Evolutionary conservation across 1,284 basidiomycete species (phyloP).

Genomic region (Kwoniella shivajii): DNA sequence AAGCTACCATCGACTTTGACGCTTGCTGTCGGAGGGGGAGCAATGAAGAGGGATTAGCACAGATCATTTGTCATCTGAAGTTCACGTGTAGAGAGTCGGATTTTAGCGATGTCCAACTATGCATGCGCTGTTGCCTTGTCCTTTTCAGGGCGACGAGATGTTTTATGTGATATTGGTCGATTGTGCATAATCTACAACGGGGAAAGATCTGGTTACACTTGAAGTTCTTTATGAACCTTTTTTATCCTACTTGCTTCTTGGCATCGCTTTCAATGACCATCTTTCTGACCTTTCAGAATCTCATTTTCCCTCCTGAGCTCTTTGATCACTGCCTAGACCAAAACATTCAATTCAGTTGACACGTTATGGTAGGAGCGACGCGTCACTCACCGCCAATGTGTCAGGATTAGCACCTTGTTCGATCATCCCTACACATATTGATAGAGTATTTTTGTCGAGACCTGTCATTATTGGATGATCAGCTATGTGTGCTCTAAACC

Average conservation of each 20-base stretch:
- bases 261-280: neutral
- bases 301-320: conserved; percentile 28
- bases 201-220: too few relatives aligned
- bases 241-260: neutral
- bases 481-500: neutral
- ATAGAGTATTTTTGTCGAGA: conserved; percentile 50
- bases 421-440: conserved; percentile 52
- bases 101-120: too few relatives aligned
- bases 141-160: too few relatives aligned
- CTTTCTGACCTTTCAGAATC: conserved; percentile 10
- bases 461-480: conserved; percentile 25
- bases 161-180: too few relatives aligned
- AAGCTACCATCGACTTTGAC: conserved; percentile 52
- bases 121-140: too few relatives aligned
- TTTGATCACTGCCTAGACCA: conserved; percentile 29
- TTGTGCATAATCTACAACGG: too few relatives aligned
- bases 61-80: neutral
- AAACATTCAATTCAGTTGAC: neutral
- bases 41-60: conserved; percentile 38
- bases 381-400: conserved; percentile 44
- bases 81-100: neutral
- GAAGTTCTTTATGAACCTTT: too few relatives aligned
- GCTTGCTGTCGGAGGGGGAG: conserved; percentile 41
- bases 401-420: conserved; percentile 52
- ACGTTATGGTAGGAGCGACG: neutral